Conservation (phyloP, 2,329 filamentous ascomycete genomes). For the Geosmithia morbida region DNA sequence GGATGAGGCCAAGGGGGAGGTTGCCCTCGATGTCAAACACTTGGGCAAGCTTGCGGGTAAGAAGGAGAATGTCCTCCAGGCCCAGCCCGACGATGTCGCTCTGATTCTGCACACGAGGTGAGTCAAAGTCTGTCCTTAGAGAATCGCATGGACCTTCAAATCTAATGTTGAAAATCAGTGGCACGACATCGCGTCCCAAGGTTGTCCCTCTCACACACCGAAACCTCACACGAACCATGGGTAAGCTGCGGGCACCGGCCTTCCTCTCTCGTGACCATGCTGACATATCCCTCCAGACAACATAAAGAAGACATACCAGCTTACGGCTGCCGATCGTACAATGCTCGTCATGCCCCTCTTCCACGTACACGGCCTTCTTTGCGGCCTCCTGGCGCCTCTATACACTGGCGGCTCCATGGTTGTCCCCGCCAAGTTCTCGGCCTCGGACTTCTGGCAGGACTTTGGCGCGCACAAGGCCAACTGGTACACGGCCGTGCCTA, state of each 20-base stretch:
- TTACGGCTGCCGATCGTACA: conserved; percentile 58
- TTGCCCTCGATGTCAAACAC: conserved; percentile 68
- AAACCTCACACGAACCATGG: conserved; percentile 72
- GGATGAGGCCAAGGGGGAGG: conserved; percentile 47
- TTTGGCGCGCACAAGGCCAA: conserved; percentile 63
- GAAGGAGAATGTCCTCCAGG: conserved; percentile 22
- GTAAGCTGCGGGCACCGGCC: conserved; percentile 20
- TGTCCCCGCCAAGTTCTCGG: conserved; percentile 67
- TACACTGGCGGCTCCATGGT: conserved; percentile 65
- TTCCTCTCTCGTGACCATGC: background rate
- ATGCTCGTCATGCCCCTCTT: conserved; percentile 86
- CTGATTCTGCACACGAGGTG: conserved; percentile 65
- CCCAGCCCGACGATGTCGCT: conserved; percentile 66
- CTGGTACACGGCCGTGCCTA: conserved; percentile 90
- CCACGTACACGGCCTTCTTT: conserved; percentile 80
- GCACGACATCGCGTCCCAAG: conserved; percentile 75
- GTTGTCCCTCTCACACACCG: conserved; percentile 71
- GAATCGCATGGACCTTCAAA: background rate
- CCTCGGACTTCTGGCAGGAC: conserved; percentile 68
- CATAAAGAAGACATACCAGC: conserved; percentile 62
- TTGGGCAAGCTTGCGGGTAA: conserved; percentile 45
- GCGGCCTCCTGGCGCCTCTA: conserved; percentile 66
- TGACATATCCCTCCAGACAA: conserved; percentile 36
- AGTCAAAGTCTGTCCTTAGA: conserved; percentile 1
- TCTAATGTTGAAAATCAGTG: conserved; percentile 26